Conservation (phyloP, 768 basidiomycete genomes). For the Lyophyllum semitale region DNA sequence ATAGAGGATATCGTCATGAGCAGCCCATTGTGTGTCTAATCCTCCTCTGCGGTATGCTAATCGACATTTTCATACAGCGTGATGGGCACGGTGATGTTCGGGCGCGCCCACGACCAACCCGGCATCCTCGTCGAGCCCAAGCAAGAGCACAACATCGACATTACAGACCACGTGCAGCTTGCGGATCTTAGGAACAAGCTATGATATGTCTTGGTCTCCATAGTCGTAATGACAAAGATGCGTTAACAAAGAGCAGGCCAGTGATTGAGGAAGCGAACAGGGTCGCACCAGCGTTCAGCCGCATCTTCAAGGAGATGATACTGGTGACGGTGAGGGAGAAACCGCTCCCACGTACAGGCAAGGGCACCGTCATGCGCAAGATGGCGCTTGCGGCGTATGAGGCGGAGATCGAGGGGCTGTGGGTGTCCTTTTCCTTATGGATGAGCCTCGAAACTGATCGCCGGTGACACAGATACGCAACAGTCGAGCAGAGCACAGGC, state of each 20-base stretch:
- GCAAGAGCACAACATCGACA: conserved; percentile 18
- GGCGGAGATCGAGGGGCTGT: too few relatives aligned
- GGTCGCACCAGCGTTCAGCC: conserved; percentile 41
- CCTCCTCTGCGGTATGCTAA: neutral
- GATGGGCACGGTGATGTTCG: conserved; percentile 37
- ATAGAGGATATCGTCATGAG: conserved; percentile 27
- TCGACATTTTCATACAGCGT: neutral
- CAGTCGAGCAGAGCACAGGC: too few relatives aligned
- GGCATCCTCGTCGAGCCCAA: conserved; percentile 26
- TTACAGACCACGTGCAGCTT: conserved; percentile 12
- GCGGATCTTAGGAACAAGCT: conserved; percentile 32
- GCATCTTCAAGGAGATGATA: conserved; percentile 46
- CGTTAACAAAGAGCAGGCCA: too few relatives aligned
- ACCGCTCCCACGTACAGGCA: too few relatives aligned
- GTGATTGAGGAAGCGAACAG: conserved; percentile 39
- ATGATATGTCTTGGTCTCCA: conserved; percentile 23
- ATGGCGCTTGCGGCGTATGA: conserved; percentile 45
- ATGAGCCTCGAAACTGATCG: too few relatives aligned
- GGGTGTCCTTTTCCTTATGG: too few relatives aligned
- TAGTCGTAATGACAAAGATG: too few relatives aligned
- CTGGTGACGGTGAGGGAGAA: too few relatives aligned
- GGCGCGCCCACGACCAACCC: conserved; percentile 28
- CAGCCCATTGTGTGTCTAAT: conserved; percentile 16
- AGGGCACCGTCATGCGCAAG: conserved; percentile 24
- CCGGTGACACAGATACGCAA: too few relatives aligned